A percentile compares a stretch with the other conserved stretches of the same genome.
phyloP scores from a whole-genome alignment of 495 filamentous ascomycete genomes.

The Annulohypoxylon moriforme region DNA sequence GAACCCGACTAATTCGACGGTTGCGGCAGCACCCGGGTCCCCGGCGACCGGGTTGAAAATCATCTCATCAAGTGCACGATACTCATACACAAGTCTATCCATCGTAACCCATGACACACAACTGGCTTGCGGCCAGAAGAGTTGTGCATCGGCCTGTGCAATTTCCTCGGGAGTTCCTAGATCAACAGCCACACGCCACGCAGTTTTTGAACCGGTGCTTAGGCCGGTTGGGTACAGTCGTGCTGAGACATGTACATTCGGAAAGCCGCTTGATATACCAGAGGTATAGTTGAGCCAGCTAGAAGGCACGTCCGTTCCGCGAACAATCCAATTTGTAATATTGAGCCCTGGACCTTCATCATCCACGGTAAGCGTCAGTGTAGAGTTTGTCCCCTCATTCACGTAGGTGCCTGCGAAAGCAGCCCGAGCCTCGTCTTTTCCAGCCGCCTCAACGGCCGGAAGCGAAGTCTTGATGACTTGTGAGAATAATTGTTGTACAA shows the following conservation, averaged over 20 bases:
- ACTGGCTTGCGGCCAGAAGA: conserved; percentile 61
- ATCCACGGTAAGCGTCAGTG: conserved; percentile 50
- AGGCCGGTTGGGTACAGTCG: conserved; percentile 35
- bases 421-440: conserved; percentile 52
- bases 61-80: conserved; percentile 29
- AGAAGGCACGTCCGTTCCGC: conserved; percentile 18
- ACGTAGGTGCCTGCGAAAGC: conserved; percentile 56
- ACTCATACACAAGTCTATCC: conserved; percentile 33
- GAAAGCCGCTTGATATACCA: not conserved
- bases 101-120: conserved; percentile 26
- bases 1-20: conserved; percentile 23
- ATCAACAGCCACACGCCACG: conserved; percentile 28
- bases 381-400: conserved; percentile 51
- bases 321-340: conserved; percentile 18
- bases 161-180: conserved; percentile 22
- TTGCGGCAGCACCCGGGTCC: not conserved
- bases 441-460: conserved; percentile 56
- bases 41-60: conserved; percentile 2
- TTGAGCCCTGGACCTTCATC: conserved; percentile 20
- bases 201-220: conserved; percentile 2
- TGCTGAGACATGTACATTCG: not conserved
- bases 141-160: conserved; percentile 49
- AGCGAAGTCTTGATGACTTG: conserved; percentile 21
- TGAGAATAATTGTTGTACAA: conserved; percentile 49
- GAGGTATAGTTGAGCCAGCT: conserved; percentile 22